phyloP scores from a whole-genome alignment of 192 early-diverging fungal species.

The Chytriomyces sp. region DNA sequence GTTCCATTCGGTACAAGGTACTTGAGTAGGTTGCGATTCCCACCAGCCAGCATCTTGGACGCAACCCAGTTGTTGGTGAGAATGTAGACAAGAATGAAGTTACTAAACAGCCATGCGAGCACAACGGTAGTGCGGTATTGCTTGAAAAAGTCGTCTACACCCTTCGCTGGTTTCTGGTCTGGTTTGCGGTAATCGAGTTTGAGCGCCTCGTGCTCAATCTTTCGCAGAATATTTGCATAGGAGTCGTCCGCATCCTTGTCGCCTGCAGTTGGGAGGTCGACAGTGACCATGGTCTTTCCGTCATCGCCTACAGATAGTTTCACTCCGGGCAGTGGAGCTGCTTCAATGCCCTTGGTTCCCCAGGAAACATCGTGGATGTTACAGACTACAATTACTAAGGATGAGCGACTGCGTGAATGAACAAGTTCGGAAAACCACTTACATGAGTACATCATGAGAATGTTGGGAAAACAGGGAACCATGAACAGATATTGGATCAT shows the following conservation, averaged over 20 bases:
- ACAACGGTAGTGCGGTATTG: constrained; percentile 50
- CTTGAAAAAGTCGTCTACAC: constrained; percentile 56
- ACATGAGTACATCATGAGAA: constrained; percentile 58
- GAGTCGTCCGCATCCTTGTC: constrained; percentile 71
- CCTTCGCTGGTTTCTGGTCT: constrained; percentile 37
- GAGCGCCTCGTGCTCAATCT: constrained; percentile 52
- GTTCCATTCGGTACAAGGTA: constrained; percentile 9
- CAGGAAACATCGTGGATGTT: constrained; percentile 65
- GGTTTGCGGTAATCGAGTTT: constrained; percentile 46
- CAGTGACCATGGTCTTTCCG: constrained; percentile 67
- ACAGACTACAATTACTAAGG: constrained; percentile 35
- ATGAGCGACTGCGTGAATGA: constrained; percentile 6
- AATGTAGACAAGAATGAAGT: constrained; percentile 42
- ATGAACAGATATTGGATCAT: constrained; percentile 53
- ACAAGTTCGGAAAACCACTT: constrained; percentile 24
- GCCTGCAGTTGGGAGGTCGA: constrained; percentile 71
- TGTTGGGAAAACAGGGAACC: constrained; percentile 47
- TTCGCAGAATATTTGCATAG: constrained; percentile 73
- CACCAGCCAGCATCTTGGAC: constrained; percentile 24
- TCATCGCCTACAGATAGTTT: constrained; percentile 66
- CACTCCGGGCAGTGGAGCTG: constrained; percentile 56
- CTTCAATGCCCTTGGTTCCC: constrained; percentile 60
- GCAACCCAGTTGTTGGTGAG: constrained; percentile 38
- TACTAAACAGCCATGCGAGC: constrained; percentile 46
- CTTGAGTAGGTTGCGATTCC: background rate